A percentile compares a stretch with the other conserved stretches of the same genome.
Conservation (phyloP, 2,329 filamentous ascomycete genomes). For the Trichocomaceae sp. region DNA sequence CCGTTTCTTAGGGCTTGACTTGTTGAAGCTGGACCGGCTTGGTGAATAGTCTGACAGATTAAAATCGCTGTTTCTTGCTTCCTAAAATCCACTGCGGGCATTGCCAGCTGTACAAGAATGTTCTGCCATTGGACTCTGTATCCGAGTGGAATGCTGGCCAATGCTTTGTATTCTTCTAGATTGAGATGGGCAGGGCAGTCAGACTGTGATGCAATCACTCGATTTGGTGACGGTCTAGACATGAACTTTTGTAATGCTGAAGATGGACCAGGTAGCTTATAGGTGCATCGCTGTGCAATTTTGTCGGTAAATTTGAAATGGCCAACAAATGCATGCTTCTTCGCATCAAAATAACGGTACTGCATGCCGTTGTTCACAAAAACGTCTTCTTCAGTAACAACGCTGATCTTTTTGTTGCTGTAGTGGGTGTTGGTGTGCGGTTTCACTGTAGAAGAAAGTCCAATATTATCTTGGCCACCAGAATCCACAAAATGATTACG, state of each 20-base stretch:
- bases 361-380: background rate
- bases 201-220: constrained; percentile 46
- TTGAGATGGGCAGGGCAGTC: constrained; percentile 45
- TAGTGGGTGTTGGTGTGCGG: background rate
- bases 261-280: background rate
- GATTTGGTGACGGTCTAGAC: constrained; percentile 38
- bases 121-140: constrained; percentile 50
- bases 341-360: background rate
- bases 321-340: background rate
- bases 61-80: constrained; percentile 44
- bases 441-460: background rate
- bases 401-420: background rate
- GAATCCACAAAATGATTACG: background rate
- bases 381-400: background rate
- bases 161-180: constrained; percentile 49
- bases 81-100: constrained; percentile 46
- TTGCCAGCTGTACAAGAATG: constrained; percentile 46
- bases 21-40: constrained; percentile 37
- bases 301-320: background rate
- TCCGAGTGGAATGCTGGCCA: constrained; percentile 47
- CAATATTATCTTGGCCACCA: background rate
- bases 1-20: constrained; percentile 14
- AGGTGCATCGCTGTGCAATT: background rate
- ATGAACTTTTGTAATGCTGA: background rate
- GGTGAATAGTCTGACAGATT: constrained; percentile 45